phyloP scores from a whole-genome alignment of 257 asterid genomes.

The Przewalskia tangutica region DNA sequence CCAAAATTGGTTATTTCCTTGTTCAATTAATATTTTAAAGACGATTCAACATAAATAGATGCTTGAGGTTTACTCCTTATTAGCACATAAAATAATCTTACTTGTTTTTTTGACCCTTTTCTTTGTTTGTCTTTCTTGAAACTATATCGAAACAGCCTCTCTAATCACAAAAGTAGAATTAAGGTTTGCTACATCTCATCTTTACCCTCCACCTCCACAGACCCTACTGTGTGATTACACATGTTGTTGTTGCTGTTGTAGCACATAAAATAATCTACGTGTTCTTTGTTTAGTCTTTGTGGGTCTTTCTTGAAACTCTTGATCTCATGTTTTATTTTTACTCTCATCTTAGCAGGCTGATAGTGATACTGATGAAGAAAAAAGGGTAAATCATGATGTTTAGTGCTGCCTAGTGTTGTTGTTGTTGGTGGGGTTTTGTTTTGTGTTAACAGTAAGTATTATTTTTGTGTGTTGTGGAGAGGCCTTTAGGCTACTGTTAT shows the following conservation, averaged over 20 bases:
- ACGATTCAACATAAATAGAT: constrained; percentile 3
- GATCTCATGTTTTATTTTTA: constrained; percentile 14
- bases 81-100: constrained; percentile 63
- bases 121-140: background rate
- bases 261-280: constrained; percentile 20
- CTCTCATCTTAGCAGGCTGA: constrained; percentile 24
- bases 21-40: constrained; percentile 15
- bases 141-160: too few species aligned
- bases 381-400: background rate
- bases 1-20: constrained; percentile 26
- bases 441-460: constrained; percentile 22
- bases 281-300: constrained; percentile 11
- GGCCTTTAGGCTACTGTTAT: constrained; percentile 57
- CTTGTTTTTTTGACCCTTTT: constrained; percentile 9
- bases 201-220: too few species aligned
- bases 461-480: constrained; percentile 16
- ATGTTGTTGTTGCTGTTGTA: too few species aligned
- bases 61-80: constrained; percentile 20
- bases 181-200: too few species aligned
- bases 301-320: constrained; percentile 1
- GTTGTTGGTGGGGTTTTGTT: constrained; percentile 8
- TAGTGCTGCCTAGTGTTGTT: background rate
- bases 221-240: too few species aligned
- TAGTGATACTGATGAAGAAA: background rate
- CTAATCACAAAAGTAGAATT: too few species aligned